A percentile compares a stretch with the other conserved stretches of the same genome.
Conservation (phyloP, 176 grass and related monocot species). For the Poa annua region DNA sequence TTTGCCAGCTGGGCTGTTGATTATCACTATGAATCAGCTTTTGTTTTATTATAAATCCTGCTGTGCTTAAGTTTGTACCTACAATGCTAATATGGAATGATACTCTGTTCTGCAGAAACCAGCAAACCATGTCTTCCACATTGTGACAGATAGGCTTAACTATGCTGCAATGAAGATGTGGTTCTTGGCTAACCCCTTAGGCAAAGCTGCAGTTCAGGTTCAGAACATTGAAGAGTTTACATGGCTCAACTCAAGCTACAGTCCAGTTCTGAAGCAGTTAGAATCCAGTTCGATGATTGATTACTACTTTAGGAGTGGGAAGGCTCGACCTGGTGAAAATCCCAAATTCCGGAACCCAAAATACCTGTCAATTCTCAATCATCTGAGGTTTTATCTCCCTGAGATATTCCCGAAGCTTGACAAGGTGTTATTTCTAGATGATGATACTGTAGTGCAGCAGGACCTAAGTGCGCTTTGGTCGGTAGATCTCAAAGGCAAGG, state of each 20-base stretch:
- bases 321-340: constrained; percentile 58
- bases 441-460: constrained; percentile 84
- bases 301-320: constrained; percentile 78
- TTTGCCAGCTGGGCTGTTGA: not conserved
- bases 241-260: constrained; percentile 92
- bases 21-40: constrained; percentile 17
- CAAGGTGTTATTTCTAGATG: constrained; percentile 90
- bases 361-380: constrained; percentile 93
- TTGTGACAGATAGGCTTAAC: constrained; percentile 89
- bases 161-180: constrained; percentile 98
- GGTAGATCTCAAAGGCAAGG: constrained; percentile 84
- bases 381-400: constrained; percentile 94
- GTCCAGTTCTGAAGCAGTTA: constrained; percentile 93
- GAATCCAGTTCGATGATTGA: constrained; percentile 75
- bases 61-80: constrained; percentile 13
- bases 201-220: constrained; percentile 74
- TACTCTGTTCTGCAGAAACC: constrained; percentile 64
- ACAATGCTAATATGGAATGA: constrained; percentile 7
- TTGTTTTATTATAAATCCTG: not conserved
- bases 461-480: constrained; percentile 75
- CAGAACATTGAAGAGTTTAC: constrained; percentile 86
- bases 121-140: constrained; percentile 82
- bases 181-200: constrained; percentile 82
- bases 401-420: constrained; percentile 86
- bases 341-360: constrained; percentile 92